Base-by-base conservation (phyloP, 2,329 filamentous ascomycete genomes). In the Claviceps sp. region DNA sequence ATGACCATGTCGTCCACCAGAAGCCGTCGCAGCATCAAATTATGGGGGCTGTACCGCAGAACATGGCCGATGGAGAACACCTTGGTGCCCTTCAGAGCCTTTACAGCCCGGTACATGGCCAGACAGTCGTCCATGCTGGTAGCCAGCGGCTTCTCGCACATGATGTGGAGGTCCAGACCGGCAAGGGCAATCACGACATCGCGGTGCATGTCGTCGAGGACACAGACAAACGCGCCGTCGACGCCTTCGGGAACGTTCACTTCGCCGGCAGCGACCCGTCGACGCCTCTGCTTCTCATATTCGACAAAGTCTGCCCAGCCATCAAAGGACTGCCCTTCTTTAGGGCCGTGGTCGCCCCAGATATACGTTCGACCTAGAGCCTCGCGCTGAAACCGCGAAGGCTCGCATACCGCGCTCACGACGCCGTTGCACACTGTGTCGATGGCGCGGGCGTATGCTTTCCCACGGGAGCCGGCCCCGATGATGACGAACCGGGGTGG, bases 51-150 rank as follows among this genome's bases (percentile, higher is more conserved):
- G 67, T 97, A 97, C 39, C 91, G 79, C 53, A 98, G 72, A 14
- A 98, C 93, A 68, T 98, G 93, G 13, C 93, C 91, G 52, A 97
- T 89, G 0, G 88, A 89, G 65, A 97, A 95, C 43, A 97, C 74
- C 46, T 64, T 69, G 34, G 61, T 58, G 3, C 52, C 46, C 19
- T 59, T 54, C 1, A 56, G 58, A 6, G 67, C 64, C 14, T 68
- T 63, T 56, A 87, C 64, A 1, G 82, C 75, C 48, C 70, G 69
- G 65, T 82, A 88, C 61, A 95, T 91, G 44, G 73, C 74, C 39
- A 95, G 71, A 63, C 89, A 96, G 60, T 93, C 89, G 17, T 75
- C 67, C 30, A 97, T 71, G 0, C 80, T 85, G 22, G 88, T 89
- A 0, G 89, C 88, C 51, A 98, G 71, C 2, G 93, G 93, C 70